These are phyloP conservation scores for Boletus rufocinnamomeus DNA, from an alignment of 768 basidiomycete genomes.

Conservation along the genomic window DNA sequence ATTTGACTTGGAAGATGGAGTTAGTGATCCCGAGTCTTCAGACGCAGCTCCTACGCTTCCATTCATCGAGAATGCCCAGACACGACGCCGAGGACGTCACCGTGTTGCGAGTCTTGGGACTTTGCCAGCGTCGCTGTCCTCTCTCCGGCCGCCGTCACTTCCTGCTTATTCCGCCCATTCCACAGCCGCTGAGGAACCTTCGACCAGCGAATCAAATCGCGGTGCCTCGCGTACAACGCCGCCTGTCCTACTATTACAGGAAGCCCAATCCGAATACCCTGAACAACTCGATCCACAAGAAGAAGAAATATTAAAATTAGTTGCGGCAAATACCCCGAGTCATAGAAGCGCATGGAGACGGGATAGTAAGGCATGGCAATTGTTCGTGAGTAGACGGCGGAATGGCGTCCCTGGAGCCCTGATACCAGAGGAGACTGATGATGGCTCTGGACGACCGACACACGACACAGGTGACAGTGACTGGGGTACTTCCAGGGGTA, in stretches of 20 bases:
- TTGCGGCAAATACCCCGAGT: conserved; percentile 70
- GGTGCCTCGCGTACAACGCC: not conserved
- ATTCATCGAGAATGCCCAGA: conserved; percentile 33
- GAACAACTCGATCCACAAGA: conserved; percentile 44
- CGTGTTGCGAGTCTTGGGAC: conserved; percentile 39
- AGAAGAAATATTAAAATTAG: conserved; percentile 56
- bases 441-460: conserved; percentile 20
- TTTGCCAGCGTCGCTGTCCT: conserved; percentile 57
- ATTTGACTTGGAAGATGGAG: conserved; percentile 67
- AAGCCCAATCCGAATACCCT: conserved; percentile 20
- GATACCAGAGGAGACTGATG: conserved; percentile 41
- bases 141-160: conserved; percentile 67
- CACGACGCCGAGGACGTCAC: conserved; percentile 27
- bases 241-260: conserved; percentile 3
- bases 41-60: conserved; percentile 40
- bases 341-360: conserved; percentile 72
- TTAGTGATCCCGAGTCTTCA: conserved; percentile 33
- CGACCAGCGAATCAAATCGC: conserved; percentile 1
- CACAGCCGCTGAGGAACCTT: conserved; percentile 1
- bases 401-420: conserved; percentile 32
- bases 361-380: conserved; percentile 63
- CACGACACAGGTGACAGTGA: conserved; percentile 26
- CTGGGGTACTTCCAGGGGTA: conserved; percentile 31
- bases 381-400: conserved; percentile 48
- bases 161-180: conserved; percentile 61